These are phyloP conservation scores for Fusarium succisae DNA, from an alignment of 2,329 filamentous ascomycete genomes.

Conservation along the genomic window DNA sequence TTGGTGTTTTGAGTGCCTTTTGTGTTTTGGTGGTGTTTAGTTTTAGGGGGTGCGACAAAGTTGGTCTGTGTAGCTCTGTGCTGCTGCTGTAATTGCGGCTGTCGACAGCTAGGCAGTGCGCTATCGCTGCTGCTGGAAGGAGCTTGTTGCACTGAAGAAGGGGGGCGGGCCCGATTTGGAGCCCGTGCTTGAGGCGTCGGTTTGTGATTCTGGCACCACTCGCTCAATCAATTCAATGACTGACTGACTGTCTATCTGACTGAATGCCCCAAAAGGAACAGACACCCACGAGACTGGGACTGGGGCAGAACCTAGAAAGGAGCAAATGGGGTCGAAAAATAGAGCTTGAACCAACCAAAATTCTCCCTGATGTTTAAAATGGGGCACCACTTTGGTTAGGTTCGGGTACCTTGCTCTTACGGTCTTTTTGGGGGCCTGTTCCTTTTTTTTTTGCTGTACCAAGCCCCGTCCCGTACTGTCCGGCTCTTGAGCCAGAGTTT, in stretches of 20 bases:
- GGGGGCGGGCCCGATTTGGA: background rate
- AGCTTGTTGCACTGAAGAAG: slow-evolving; percentile 8
- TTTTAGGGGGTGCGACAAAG: slow-evolving; percentile 14
- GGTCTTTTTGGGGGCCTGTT: slow-evolving; percentile 17
- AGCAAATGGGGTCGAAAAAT: slow-evolving; percentile 24
- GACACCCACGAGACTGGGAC: slow-evolving; percentile 7
- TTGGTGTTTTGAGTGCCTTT: slow-evolving; percentile 20
- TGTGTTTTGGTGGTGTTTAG: background rate
- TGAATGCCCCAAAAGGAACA: background rate
- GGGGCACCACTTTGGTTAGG: slow-evolving; percentile 9
- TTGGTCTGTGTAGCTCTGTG: background rate
- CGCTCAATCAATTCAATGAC: background rate
- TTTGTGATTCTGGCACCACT: slow-evolving; percentile 10
- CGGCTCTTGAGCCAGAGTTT: slow-evolving; percentile 18
- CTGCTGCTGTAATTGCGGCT: background rate
- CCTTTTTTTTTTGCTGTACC: background rate
- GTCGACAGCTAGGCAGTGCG: background rate
- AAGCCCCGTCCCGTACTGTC: background rate
- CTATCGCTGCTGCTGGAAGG: slow-evolving; percentile 5
- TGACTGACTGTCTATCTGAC: background rate
- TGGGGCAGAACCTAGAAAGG: slow-evolving; percentile 17
- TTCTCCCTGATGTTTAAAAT: background rate
- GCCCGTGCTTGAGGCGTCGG: slow-evolving; percentile 5
- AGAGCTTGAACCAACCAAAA: slow-evolving; percentile 17
- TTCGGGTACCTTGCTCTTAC: slow-evolving; percentile 24